Evolutionary conservation across 202 grass and related monocot genomes (phyloP), one percentile per base, ranked within the genome.

Genomic region (Panicum hallii): DNA sequence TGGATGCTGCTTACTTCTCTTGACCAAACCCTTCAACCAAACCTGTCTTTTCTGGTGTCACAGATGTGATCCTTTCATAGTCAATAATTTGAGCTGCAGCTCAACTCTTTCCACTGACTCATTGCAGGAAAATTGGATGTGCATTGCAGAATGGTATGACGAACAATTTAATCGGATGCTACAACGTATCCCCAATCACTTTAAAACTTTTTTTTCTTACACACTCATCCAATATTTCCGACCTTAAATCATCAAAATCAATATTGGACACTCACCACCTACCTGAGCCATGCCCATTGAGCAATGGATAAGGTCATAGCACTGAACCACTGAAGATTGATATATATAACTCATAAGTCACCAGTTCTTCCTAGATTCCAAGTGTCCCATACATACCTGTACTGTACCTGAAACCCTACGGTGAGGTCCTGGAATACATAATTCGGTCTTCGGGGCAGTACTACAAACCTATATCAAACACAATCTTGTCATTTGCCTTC

Each of bases 1-100:
- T 55, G 65, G 67, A n/a, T 7, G 9, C 48, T 73, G 48, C 46
- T 62, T 47, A 63, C 56, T 78, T 22, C 8, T 26, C 86, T 74
- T 10, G 41, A 78, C 65, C 56, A 78, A 88, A 81, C 56, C 67
- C 56, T 83, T 17, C 58, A 74, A 54, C 30, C 28, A 84, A n/a
- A 74, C 42, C 50, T 36, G 60, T 88, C 81, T 60, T 75, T 68
- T 69, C 75, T 83, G 80, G 57, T 79, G 80, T 67, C 74, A 66
- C 6, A 50, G 70, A n/a, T 76, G 61, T 20, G 47, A 38, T 52
- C 47, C 58, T 67, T 26, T 16, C 58, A 41, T 72, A 5, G n/a
- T 70, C 34, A 72, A 43, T 38, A 55, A 74, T 28, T 38, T 53
- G 4, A 52, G 11, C 26, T 53, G 12, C 32, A 22, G 9, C 22